phyloP scores from a whole-genome alignment of 2,329 filamentous ascomycete species.

The Epicoccum nigrum region DNA sequence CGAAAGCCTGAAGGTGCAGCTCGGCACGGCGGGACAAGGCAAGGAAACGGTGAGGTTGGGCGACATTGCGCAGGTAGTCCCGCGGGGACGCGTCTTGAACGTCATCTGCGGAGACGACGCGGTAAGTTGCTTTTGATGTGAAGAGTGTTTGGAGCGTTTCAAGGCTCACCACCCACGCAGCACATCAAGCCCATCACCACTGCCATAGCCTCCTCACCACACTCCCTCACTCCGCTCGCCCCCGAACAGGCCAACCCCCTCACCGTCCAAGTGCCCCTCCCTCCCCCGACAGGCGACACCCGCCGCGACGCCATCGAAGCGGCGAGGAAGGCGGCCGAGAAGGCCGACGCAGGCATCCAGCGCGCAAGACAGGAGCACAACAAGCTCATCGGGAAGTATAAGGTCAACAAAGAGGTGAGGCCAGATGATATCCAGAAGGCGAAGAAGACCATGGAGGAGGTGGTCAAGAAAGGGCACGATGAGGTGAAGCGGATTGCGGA shows the following conservation, averaged over 20 bases:
- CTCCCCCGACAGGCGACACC: slow-evolving; percentile 64
- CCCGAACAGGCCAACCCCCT: slow-evolving; percentile 56
- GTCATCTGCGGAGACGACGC: slow-evolving; percentile 70
- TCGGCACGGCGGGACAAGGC: slow-evolving; percentile 53
- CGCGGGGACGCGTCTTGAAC: slow-evolving; percentile 66
- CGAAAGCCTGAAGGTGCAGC: slow-evolving; percentile 65
- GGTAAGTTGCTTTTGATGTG: too few species aligned
- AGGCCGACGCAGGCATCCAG: slow-evolving; percentile 50
- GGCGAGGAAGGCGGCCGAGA: slow-evolving; percentile 52
- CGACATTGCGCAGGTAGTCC: slow-evolving; percentile 71
- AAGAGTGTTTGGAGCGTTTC: too few species aligned
- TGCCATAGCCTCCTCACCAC: slow-evolving; percentile 58
- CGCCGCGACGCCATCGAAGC: slow-evolving; percentile 49
- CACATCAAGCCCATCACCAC: slow-evolving; percentile 61
- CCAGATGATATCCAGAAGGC: slow-evolving; percentile 59
- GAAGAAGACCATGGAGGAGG: slow-evolving; percentile 56
- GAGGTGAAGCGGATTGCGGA: slow-evolving; percentile 59
- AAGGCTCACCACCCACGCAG: slow-evolving; percentile 39
- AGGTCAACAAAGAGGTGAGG: slow-evolving; percentile 50
- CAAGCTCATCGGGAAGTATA: slow-evolving; percentile 55
- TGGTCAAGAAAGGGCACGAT: slow-evolving; percentile 55
- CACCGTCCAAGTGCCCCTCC: slow-evolving; percentile 62
- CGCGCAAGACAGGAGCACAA: slow-evolving; percentile 56
- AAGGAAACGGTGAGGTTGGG: slow-evolving; percentile 62
- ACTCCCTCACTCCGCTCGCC: slow-evolving; percentile 59